A percentile compares a stretch with the other conserved stretches of the same genome.
Evolutionary conservation across 75 land plant genomes (phyloP).

Genomic region (Pinus tabuliformis): DNA sequence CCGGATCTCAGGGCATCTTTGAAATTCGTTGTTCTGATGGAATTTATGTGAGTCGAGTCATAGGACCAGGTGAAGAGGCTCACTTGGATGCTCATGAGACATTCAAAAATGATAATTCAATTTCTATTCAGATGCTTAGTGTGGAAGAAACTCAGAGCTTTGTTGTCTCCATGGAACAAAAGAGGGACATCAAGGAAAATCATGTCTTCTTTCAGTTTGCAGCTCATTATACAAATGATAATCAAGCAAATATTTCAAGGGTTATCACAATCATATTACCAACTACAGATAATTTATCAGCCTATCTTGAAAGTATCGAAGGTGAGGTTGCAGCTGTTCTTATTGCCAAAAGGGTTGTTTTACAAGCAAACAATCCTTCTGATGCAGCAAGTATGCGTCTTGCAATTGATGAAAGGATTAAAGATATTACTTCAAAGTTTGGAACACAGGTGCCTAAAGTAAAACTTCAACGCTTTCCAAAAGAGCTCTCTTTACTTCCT

Average conservation of each 20-base stretch:
- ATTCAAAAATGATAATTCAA: constrained; percentile 74
- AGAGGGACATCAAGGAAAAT: constrained; percentile 62
- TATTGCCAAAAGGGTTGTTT: constrained; percentile 77
- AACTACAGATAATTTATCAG: constrained; percentile 65
- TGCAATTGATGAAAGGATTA: constrained; percentile 84
- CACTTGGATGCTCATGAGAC: constrained; percentile 59
- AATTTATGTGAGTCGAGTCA: constrained; percentile 67
- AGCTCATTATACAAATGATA: constrained; percentile 57
- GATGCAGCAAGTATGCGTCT: constrained; percentile 75
- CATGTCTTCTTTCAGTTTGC: constrained; percentile 85
- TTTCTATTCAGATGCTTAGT: constrained; percentile 73
- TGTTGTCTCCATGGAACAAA: constrained; percentile 68
- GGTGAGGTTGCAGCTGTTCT: constrained; percentile 86
- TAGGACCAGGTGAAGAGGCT: constrained; percentile 98
- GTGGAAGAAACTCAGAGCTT: constrained; percentile 96
- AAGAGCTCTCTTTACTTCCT: constrained; percentile 65
- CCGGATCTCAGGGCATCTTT: constrained; percentile 84
- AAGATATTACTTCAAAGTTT: constrained; percentile 77
- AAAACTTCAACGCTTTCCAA: constrained; percentile 71
- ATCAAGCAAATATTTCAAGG: constrained; percentile 80
- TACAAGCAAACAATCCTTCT: constrained; percentile 64
- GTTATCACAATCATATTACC: constrained; percentile 87
- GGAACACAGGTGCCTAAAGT: constrained; percentile 65
- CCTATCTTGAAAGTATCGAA: constrained; percentile 79
- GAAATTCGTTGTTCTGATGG: constrained; percentile 93